phyloP scores from a whole-genome alignment of 2,329 filamentous ascomycete genomes.

The Cyphellophora attinorum region DNA sequence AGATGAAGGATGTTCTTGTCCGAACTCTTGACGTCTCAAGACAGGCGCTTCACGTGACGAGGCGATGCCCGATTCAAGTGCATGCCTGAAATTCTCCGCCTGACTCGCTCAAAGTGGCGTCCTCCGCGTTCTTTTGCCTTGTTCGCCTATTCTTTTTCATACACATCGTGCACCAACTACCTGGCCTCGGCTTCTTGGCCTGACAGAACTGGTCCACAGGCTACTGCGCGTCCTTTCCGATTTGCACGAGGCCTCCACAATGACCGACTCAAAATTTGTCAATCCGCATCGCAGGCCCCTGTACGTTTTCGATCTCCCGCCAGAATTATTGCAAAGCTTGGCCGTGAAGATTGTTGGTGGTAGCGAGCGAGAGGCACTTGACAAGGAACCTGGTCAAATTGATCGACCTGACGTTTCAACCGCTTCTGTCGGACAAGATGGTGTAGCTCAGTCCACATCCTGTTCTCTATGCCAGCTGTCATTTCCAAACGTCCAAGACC shows the following conservation, averaged over 20 bases:
- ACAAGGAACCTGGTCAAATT: constrained; percentile 14
- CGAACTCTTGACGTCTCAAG: not conserved
- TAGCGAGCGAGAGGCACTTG: constrained; percentile 23
- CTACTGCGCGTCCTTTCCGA: not conserved
- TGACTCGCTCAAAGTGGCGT: not conserved
- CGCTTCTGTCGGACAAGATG: constrained; percentile 21
- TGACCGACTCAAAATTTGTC: constrained; percentile 3
- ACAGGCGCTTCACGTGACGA: not conserved
- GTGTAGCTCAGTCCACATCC: constrained; percentile 51
- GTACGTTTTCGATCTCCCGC: constrained; percentile 69
- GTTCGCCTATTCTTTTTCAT: not conserved
- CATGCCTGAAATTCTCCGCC: not conserved
- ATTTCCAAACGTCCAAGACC: constrained; percentile 67
- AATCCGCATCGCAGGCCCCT: constrained; percentile 37
- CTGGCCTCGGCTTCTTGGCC: not conserved
- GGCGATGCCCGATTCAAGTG: not conserved
- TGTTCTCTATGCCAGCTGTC: constrained; percentile 71
- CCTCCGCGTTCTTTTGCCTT: not conserved
- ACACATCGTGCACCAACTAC: not conserved
- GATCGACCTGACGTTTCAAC: constrained; percentile 7
- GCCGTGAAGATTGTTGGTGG: constrained; percentile 40
- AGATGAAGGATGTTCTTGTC: not conserved
- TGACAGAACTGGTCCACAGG: not conserved
- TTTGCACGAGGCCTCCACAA: not conserved
- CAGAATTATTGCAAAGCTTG: constrained; percentile 61